These are phyloP conservation scores for Quillaja saponaria DNA, from an alignment of 306 rosid genomes.

Conservation along the genomic window DNA sequence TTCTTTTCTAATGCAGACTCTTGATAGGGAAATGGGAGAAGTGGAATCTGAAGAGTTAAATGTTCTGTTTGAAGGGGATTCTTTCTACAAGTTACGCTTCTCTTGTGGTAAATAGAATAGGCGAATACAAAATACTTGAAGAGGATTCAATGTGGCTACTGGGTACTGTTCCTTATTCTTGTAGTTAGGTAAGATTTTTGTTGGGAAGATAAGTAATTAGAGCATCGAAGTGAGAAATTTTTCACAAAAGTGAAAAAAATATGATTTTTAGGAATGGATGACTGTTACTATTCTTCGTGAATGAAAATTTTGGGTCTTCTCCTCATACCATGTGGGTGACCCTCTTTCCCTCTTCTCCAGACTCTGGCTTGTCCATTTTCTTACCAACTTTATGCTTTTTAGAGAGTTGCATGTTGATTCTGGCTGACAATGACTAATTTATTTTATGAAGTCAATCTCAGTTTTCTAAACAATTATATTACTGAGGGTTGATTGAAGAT, in stretches of 20 bases:
- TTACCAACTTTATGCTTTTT: slow-evolving; percentile 54
- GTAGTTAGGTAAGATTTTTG: slow-evolving; percentile 40
- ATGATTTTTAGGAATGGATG: slow-evolving; percentile 43
- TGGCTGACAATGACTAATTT: slow-evolving; percentile 42
- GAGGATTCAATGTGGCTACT: slow-evolving; percentile 15
- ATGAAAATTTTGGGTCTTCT: slow-evolving; percentile 39
- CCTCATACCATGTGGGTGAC: slow-evolving; percentile 51
- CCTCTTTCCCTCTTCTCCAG: slow-evolving; percentile 46
- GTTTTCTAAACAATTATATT: slow-evolving; percentile 25
- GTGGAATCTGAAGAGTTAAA: slow-evolving; percentile 38
- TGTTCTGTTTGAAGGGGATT: slow-evolving; percentile 40
- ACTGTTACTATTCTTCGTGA: slow-evolving; percentile 36
- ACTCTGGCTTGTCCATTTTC: slow-evolving; percentile 43
- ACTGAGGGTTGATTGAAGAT: slow-evolving; percentile 29
- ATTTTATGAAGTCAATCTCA: slow-evolving; percentile 32
- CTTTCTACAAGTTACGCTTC: slow-evolving; percentile 41
- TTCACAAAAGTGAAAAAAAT: slow-evolving; percentile 35
- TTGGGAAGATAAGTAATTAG: slow-evolving; percentile 44
- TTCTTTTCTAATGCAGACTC: slow-evolving; percentile 59
- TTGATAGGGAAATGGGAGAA: slow-evolving; percentile 48
- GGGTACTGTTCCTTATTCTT: slow-evolving; percentile 33
- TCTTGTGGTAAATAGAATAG: slow-evolving; percentile 40
- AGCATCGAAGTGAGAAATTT: slow-evolving; percentile 41
- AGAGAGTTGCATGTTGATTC: slow-evolving; percentile 47
- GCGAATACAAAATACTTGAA: slow-evolving; percentile 22